Evolutionary conservation across 495 filamentous ascomycete species (phyloP), one percentile per base, ranked within the genome.

Genomic region (Tuber brumale): DNA sequence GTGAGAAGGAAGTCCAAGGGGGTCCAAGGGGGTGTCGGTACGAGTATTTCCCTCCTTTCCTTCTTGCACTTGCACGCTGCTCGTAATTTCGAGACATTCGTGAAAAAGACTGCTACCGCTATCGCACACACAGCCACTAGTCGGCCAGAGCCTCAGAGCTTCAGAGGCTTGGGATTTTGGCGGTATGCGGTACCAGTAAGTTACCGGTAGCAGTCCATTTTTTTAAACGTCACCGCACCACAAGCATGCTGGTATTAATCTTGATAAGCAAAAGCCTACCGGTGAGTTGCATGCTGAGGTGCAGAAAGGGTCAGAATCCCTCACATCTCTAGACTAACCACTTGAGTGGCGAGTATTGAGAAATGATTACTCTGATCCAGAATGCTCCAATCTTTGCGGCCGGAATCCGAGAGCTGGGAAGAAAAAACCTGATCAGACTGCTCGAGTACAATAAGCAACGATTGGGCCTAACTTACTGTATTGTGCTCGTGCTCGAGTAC

Each of bases 281-380:
- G 51, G n/a, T 61, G 51, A 5, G 16, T 35, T 35, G 27, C 14
- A 19, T 35, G 57, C 57, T 35, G 4, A 35, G 27, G 57, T 66
- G 27, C 27, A 66, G 27, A 35, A 35, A 66, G 14, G 57, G 27
- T 8, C 27, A 18, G 57, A 18, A 66, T 35, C 57, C 31, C 27
- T 35, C 57, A 2, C 57, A 61, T 12, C 27, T 66, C 27, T 66
- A n/a, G n/a, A n/a, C n/a, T n/a, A 16, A 66, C 14, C 57, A 18
- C 57, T 35, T 35, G 16, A 18, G 12, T 35, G 57, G 12, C 2
- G 57, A 66, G 57, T 35, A 18, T 66, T 35, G 57, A 19, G 27
- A 35, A 31, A 66, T 27, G 57, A 66, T 66, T 66, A 66, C 57
- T 66, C 57, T 66, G 57, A 66, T 66, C 57, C 57, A 66, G 57